Evolutionary conservation across 805 yeast species (phyloP), one percentile per base, ranked within the genome.

Genomic region (Grigorovia transvaalensis): DNA sequence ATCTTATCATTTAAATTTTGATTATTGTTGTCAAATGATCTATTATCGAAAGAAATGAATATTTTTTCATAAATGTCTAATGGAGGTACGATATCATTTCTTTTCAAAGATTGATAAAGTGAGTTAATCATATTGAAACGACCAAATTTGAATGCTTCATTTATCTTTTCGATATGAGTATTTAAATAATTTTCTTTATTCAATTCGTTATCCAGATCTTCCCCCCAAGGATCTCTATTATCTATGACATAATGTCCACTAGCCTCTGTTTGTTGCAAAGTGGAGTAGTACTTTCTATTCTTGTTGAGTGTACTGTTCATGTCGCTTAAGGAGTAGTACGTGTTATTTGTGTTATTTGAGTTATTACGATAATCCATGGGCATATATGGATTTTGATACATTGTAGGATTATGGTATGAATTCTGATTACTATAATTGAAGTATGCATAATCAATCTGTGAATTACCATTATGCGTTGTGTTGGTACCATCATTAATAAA

Each of bases 1-100:
- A 85, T 71, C 61, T 76, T 78, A 46, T 75, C 76, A 62, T 85
- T 88, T 7, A 78, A 66, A 20, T 81, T 71, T 54, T 73, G 76
- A 27, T 81, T 71, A 55, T 74, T 76, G 51, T 77, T 77, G 51
- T 75, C 74, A 42, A 79, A 66, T 2, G 71, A 59, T 64, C 93
- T 74, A 45, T 64, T 54, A 13, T 75, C 65, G 11, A 85, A 73
- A 0, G 89, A 81, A 19, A 68, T 64, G 45, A 85, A 66, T 5
- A 84, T 80, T 17, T 75, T 67, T 54, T 79, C 77, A 67, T 79
- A 85, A 1, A 74, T 64, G 2, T 73, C 75, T 7, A 79, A 62
- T 8, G 80, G 69, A 29, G 87, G 86, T 1, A 77, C 59, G 4
- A 74, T 57, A 8, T 65, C 66, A 52, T 73, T 73, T 57, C 77